Base-by-base conservation (phyloP, 192 early-diverging fungal genomes). In the Coemansia sp. region DNA sequence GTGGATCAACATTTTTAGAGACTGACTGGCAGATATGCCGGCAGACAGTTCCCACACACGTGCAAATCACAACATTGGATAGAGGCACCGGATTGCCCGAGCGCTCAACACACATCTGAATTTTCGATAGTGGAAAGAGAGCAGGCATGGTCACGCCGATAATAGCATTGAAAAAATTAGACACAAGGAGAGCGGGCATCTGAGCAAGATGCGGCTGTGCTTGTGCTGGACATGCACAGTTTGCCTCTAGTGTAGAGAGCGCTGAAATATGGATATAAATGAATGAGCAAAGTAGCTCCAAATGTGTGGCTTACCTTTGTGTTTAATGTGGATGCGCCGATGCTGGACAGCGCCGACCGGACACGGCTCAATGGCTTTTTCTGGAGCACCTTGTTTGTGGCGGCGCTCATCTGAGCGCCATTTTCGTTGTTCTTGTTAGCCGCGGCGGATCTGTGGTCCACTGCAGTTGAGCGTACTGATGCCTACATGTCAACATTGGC, bases 291-390 rank as follows among this genome's bases (percentile, higher is more conserved):
- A 22, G 49, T 21, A 7, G 6, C 5, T 6, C 7, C 49, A 5
- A 18, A 52, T 8, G 6, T 21, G 49, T 0, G 22, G 48, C 61
- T 11, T 71, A 71, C 69, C 69, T 63, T 59, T 41, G 69, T 40
- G 43, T 71, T 71, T 39, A 71, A 47, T 8, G 19, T 41, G 8
- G 69, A 65, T 42, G 22, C 57, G 55, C 59, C 48, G 19, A 71
- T 62, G 15, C 62, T 19, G 46, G 62, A 42, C 13, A 71, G 69
- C 56, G 59, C 69, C 10, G 52, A 21, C 18, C 69, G 62, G 16
- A 63, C 16, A 46, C 6, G 16, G 32, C 12, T 59, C 57, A 21
- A 52, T 39, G 69, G 40, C 41, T 71, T 71, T 41, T 52, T 16
- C 45, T 62, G 62, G 18, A 71, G 48, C 36, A 61, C 58, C 10